phyloP scores from a whole-genome alignment of 495 filamentous ascomycete species.

The Talaromyces adpressus region DNA sequence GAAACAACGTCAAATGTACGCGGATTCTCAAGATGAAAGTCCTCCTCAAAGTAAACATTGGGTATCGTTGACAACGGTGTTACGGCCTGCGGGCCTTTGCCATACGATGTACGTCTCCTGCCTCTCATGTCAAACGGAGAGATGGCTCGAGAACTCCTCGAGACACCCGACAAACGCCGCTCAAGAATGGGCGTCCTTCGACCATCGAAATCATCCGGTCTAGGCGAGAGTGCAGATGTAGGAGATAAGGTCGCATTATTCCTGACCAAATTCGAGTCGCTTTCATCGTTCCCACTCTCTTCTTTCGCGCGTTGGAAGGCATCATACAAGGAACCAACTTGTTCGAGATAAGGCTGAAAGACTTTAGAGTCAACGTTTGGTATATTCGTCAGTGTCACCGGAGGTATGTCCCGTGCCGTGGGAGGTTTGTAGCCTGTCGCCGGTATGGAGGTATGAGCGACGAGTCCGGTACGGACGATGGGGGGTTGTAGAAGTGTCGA shows the following conservation, averaged over 20 bases:
- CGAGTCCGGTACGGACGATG: slow-evolving; percentile 78
- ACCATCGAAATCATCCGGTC: slow-evolving; percentile 27
- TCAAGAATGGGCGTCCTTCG: slow-evolving; percentile 21
- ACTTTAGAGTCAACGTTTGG: slow-evolving; percentile 69
- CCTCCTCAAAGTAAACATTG: slow-evolving; percentile 85
- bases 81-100: slow-evolving; percentile 49
- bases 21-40: slow-evolving; percentile 94
- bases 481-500: slow-evolving; percentile 88
- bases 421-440: slow-evolving; percentile 70
- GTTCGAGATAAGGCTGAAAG: slow-evolving; percentile 77
- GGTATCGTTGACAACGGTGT: slow-evolving; percentile 92
- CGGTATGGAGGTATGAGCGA: slow-evolving; percentile 63
- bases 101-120: slow-evolving; percentile 25
- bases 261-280: slow-evolving; percentile 30
- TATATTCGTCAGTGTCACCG: slow-evolving; percentile 87
- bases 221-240: slow-evolving; percentile 16
- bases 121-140: slow-evolving; percentile 34
- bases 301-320: slow-evolving; percentile 73
- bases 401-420: slow-evolving; percentile 88
- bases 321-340: slow-evolving; percentile 77
- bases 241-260: slow-evolving; percentile 16
- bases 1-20: slow-evolving; percentile 95
- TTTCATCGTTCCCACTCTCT: slow-evolving; percentile 36
- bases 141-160: slow-evolving; percentile 28
- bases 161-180: slow-evolving; percentile 31